Evolutionary conservation across 495 filamentous ascomycete species (phyloP), one percentile per base, ranked within the genome.

Genomic region (Penicillium canescens): DNA sequence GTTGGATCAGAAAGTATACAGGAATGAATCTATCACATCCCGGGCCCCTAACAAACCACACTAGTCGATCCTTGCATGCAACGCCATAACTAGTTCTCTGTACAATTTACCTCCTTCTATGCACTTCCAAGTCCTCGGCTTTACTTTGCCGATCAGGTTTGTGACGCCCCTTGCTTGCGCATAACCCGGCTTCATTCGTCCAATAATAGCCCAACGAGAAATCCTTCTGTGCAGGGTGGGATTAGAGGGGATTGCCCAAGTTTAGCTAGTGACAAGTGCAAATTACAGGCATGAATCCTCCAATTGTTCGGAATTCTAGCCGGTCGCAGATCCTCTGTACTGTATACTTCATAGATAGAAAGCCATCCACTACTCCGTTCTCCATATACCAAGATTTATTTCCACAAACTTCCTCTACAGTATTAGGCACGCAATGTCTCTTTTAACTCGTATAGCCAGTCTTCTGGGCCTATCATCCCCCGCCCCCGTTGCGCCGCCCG

Each of bases 371-470:
- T 18, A 18, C 18, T 18, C 18, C n/a, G 12, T 50, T 16, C 41
- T 20, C 6, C 2, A 12, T 11, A 13, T 20, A 37, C 16, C 13
- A 36, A 21, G 14, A 47, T 24, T 23, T 24, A 33, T 33, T 28
- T 8, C 14, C 33, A 23, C 2, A 47, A 36, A 35, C 9, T n/a
- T 2, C 7, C 44, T 33, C 8, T 16, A 11, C 11, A 26, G 3
- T 34, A 28, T 12, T n/a, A 7, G 9, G 20, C 39, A 50, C 33
- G 8, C 33, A 24, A 66, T 66, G 63, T 57, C 63, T 14, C 52
- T 66, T n/a, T 52, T 66, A 7, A 46, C 54, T 38, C 57, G 61
- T 7, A 31, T 63, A 21, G 54, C 46, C 41, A 48, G 35, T 12
- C 35, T 57, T 3, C 42, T 63, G 14, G 54, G 61, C 23, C 47